These are phyloP conservation scores for Pseudonectria buxi DNA, from an alignment of 2,329 filamentous ascomycete species.

Conservation along the genomic window DNA sequence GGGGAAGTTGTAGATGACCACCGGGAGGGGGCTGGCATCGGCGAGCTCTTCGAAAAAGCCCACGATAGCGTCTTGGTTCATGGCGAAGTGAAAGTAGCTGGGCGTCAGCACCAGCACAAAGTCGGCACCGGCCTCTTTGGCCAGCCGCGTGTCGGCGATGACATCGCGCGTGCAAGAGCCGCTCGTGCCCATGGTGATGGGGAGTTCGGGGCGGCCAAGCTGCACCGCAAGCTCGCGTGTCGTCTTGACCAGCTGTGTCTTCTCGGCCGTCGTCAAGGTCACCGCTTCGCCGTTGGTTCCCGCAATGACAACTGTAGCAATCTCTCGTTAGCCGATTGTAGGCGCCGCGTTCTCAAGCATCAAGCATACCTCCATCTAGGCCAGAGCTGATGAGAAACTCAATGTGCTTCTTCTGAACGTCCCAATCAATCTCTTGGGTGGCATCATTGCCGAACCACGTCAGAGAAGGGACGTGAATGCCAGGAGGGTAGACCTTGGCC, in stretches of 20 bases:
- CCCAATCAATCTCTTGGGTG: constrained; percentile 50
- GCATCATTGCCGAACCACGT: constrained; percentile 46
- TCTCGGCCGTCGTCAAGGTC: constrained; percentile 58
- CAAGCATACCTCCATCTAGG: constrained; percentile 38
- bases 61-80: constrained; percentile 52
- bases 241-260: constrained; percentile 51
- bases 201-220: constrained; percentile 48
- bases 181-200: constrained; percentile 61
- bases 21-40: constrained; percentile 50
- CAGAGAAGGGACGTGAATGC: constrained; percentile 50
- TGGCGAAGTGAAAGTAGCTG: constrained; percentile 63
- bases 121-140: constrained; percentile 57
- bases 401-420: constrained; percentile 44
- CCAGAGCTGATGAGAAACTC: constrained; percentile 47
- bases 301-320: constrained; percentile 51
- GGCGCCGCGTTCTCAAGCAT: accelerated
- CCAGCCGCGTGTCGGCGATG: constrained; percentile 57
- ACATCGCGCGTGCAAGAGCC: constrained; percentile 61
- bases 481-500: constrained; percentile 35
- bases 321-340: constrained; percentile 7
- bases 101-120: constrained; percentile 62
- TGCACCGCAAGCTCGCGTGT: constrained; percentile 55
- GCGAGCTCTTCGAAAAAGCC: constrained; percentile 57
- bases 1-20: constrained; percentile 70
- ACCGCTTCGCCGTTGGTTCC: constrained; percentile 71